Percentiles rank a stretch among this genome's conserved stretches.
These are phyloP conservation scores for Fusarium avenaceum DNA, from an alignment of 2,329 filamentous ascomycete species.

Conservation along the genomic window DNA sequence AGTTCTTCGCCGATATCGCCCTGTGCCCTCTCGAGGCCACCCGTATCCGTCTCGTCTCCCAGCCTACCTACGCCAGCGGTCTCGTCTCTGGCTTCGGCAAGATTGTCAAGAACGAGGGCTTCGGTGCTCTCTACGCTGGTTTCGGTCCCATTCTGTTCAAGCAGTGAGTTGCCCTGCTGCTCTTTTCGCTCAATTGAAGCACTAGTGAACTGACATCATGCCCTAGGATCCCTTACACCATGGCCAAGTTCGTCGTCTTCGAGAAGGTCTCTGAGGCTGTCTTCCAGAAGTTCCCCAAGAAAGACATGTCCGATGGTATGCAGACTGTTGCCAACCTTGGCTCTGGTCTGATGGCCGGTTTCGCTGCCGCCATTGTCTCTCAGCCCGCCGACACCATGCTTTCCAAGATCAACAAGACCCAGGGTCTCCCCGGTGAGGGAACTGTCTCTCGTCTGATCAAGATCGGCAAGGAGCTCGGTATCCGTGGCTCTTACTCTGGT, in stretches of 20 bases:
- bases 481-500: constrained; percentile 83
- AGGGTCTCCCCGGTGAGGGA: constrained; percentile 87
- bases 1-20: constrained; percentile 82
- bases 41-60: constrained; percentile 91
- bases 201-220: constrained; percentile 36
- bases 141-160: constrained; percentile 86
- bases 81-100: constrained; percentile 84
- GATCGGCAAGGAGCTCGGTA: constrained; percentile 87
- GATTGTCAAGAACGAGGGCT: constrained; percentile 85
- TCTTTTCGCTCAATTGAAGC: not conserved
- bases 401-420: constrained; percentile 96
- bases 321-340: constrained; percentile 87
- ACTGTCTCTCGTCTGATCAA: constrained; percentile 85
- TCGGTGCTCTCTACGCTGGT: constrained; percentile 90
- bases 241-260: constrained; percentile 95
- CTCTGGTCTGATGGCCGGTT: constrained; percentile 69
- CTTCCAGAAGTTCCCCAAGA: constrained; percentile 79
- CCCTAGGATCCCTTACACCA: constrained; percentile 86
- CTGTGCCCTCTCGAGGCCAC: constrained; percentile 94
- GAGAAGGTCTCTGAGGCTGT: constrained; percentile 86
- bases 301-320: constrained; percentile 72
- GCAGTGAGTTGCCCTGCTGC: constrained; percentile 53
- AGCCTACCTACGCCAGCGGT: constrained; percentile 86
- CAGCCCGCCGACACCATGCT: constrained; percentile 96
- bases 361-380: constrained; percentile 87